Evolutionary conservation across 768 basidiomycete species (phyloP), one percentile per base, ranked within the genome.

Genomic region (Polyporus arcularius): DNA sequence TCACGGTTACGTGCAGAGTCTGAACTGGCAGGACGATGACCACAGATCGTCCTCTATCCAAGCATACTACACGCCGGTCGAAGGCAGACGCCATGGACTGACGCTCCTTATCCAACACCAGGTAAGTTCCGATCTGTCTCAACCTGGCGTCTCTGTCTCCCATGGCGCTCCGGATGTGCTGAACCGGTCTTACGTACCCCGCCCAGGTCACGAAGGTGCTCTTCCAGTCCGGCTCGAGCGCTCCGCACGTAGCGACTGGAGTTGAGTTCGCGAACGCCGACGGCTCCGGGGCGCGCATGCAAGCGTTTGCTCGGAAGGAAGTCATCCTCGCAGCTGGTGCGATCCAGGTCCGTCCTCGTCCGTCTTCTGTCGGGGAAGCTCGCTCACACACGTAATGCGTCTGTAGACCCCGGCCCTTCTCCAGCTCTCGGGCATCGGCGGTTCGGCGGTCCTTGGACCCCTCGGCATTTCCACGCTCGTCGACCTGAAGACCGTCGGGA

Each of bases 381-480:
- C 43, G 43, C 16, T 45, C 15, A 45, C 43, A 11, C 35, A 11
- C 35, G 35, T n/a, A 45, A 8, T 49, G 30, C 14, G 14, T 41
- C 21, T 26, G 6, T 55, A 67, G 57, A 67, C 78, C 2, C 74
- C 81, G 8, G 76, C 79, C 50, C 65, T 81, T 9, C 73, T 82
- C 14, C 82, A 85, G 67, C 76, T 83, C 1, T 85, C 84, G 12
- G 85, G 85, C 0, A 80, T 86, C 57, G 85, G 85, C 2, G 82
- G 85, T 67, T 71, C 80, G 0, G 68, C 69, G 10, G 45, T 81
- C 21, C 79, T 86, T 0, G 67, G 65, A 0, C 72, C 78, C 1
- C 73, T 85, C 21, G 82, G 79, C 0, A 83, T 87, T 66, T 68
- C 65, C 12, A 76, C 79, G 4, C 70, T 74, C n/a, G 71, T 84